Conservation (phyloP, 768 basidiomycete species). For the Mycena venus region DNA sequence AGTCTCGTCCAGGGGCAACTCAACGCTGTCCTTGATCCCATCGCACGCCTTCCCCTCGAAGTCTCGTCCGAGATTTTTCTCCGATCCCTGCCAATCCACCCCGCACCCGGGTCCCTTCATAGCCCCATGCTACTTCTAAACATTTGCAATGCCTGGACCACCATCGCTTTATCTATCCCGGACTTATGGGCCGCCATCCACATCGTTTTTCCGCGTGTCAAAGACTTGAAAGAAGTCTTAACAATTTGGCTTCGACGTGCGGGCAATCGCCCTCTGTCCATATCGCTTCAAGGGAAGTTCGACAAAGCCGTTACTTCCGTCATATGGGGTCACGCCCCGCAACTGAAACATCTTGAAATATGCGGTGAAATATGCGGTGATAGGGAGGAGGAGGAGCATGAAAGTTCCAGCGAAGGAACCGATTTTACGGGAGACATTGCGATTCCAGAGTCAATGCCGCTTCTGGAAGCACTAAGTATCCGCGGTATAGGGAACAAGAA, state of each 20-base stretch:
- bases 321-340: not conserved
- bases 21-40: not conserved
- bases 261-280: not conserved
- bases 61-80: not conserved
- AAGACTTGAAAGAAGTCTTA: not conserved
- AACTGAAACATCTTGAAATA: not conserved
- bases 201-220: not conserved
- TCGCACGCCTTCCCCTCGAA: not conserved
- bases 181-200: not conserved
- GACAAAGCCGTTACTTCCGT: not conserved
- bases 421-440: not conserved
- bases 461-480: not conserved
- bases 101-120: not conserved
- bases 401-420: too few species aligned
- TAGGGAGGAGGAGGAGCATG: not conserved
- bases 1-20: not conserved
- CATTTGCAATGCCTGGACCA: not conserved
- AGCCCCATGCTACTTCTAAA: not conserved
- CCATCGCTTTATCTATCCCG: not conserved
- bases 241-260: not conserved
- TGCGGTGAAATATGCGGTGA: not conserved
- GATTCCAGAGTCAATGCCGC: not conserved
- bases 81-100: not conserved
- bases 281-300: not conserved
- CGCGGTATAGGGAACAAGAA: not conserved